Evolutionary conservation across 148 eudicot genomes (phyloP), one percentile per base, ranked within the genome.

Genomic region (Gaultheria prostrata): DNA sequence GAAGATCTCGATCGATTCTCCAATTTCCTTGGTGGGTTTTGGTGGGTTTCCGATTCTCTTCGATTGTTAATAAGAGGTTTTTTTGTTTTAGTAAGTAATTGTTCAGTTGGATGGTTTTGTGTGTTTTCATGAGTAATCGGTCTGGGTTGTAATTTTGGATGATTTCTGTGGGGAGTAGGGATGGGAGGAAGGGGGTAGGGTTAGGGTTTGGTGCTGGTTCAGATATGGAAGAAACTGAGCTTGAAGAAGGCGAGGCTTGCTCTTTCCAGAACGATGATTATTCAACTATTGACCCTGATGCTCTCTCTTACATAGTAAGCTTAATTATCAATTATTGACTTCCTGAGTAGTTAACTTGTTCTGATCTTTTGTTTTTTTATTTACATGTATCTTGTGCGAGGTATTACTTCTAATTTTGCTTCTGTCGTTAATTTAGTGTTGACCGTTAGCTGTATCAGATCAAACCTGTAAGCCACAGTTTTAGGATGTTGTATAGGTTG

Each of bases 211-310:
- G 83, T 77, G 46, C 46, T 81, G 87, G 78, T 24, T 85, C 79
- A 82, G 88, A 89, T 39, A 93, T 92, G 97, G 92, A 89, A 43
- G 93, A 90, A 33, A 76, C 88, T 87, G 98, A 97, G 84, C 91
- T 94, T 78, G 98, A 97, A 90, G 97, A 93, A 89, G 99, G 95
- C 59, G 99, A 94, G 86, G 95, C 98, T 86, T 91, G 84, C 71
- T 88, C 88, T 77, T 90, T 86, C 80, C 85, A 81, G 35, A 87
- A 91, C 83, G 86, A 81, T 76, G 94, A 86, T 79, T 93, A 93
- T 85, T 82, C 89, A 50, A 83, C 85, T 87, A 87, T 93, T 91
- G 99, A 97, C 91, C 98, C 95, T 88, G 99, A 97, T 92, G 85
- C 90, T 86, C 94, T 94, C 39, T 94, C 99, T 78, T 97, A 97